Evolutionary conservation across 1,139 yeast genomes (phyloP).

Genomic region (Taphrina sp.): DNA sequence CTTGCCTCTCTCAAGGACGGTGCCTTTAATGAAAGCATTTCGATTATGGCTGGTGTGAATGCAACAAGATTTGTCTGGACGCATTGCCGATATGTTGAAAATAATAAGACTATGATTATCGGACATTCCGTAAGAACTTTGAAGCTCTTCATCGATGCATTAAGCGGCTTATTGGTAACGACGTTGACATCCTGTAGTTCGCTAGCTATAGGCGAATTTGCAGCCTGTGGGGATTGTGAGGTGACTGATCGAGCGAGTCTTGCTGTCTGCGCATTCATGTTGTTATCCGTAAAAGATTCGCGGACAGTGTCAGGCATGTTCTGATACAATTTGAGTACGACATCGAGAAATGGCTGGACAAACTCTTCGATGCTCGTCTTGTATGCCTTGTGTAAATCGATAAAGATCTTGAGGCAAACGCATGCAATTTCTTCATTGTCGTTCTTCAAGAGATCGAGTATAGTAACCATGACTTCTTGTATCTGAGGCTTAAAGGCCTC

Average conservation of each 20-base stretch:
- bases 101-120: slow-evolving; percentile 87
- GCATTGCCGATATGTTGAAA: slow-evolving; percentile 78
- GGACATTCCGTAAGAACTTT: slow-evolving; percentile 96
- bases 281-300: slow-evolving; percentile 52
- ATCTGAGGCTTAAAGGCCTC: slow-evolving; percentile 22
- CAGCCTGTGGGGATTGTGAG: slow-evolving; percentile 36
- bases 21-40: slow-evolving; percentile 73
- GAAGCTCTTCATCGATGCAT: slow-evolving; percentile 72
- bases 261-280: slow-evolving; percentile 17
- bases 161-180: slow-evolving; percentile 42
- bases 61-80: slow-evolving; percentile 69
- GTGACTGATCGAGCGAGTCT: slow-evolving; percentile 6
- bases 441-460: slow-evolving; percentile 6
- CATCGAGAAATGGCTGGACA: slow-evolving; percentile 74
- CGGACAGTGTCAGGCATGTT: slow-evolving; percentile 76
- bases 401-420: slow-evolving; percentile 80
- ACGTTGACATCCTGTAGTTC: slow-evolving; percentile 45
- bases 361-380: slow-evolving; percentile 65
- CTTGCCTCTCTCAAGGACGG: slow-evolving; percentile 60
- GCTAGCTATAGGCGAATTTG: slow-evolving; percentile 49
- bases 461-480: slow-evolving; percentile 6
- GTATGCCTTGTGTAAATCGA: slow-evolving; percentile 85
- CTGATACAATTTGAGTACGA: slow-evolving; percentile 73
- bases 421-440: slow-evolving; percentile 98
- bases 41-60: slow-evolving; percentile 79